Evolutionary conservation across 345 rosid genomes (phyloP), one percentile per base, ranked within the genome.

Genomic region (Pugionium dolabratum): DNA sequence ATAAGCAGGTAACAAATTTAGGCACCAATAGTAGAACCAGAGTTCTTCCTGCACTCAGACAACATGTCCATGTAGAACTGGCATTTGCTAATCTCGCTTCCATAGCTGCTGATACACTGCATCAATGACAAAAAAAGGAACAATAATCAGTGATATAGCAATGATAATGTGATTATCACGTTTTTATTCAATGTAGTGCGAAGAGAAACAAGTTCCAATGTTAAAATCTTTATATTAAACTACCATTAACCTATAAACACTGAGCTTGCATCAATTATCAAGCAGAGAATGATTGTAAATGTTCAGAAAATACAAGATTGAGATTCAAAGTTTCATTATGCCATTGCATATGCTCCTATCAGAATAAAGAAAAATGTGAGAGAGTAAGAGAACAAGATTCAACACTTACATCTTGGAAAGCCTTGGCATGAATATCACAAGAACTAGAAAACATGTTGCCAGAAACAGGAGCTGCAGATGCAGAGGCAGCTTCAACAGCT

Each of bases 41-140:
- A 77, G 85, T 84, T 88, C 87, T 66, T 93, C 86, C 70, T 85
- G 94, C 98, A 93, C 75, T 90, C 98, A 0, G 84, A 9, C 82
- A 93, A 45, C 97, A 93, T 88, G 75, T 93, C 97, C 92, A 93
- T 81, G 91, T 93, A 90, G 89, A 93, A 93, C 83, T 90, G 97
- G 58, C 98, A 93, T 78, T 82, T 88, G 89, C 89, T 85, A 75
- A 93, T 84, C 29, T 93, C 97, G 33, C 57, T 85, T 43, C 96
- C 97, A 32, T 74, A 85, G 85, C 73, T 85, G 84, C 69, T 80
- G 50, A 90, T 34, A 75, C 97, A 94, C 98, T 93, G 77, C 81
- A 78, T 31, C 35, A 45, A 60, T 33, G 8, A 26, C 25, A 77
- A 35, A 29, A 29, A 4, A 46, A 11, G 10, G 2, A 5, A 49